Conservation (phyloP, 495 filamentous ascomycete species). For the Cairneyella variabilis region DNA sequence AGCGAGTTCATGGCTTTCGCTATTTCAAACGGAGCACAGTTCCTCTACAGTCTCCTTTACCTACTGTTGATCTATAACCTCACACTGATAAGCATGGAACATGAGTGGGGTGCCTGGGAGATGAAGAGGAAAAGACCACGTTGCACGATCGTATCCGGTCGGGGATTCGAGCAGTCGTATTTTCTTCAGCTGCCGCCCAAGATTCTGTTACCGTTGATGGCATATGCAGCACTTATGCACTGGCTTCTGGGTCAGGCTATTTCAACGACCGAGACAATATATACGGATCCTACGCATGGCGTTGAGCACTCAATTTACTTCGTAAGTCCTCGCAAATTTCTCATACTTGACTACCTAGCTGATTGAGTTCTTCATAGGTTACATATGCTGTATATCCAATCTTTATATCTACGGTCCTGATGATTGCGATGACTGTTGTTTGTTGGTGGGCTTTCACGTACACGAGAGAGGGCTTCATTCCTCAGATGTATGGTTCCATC, state of each 20-base stretch:
- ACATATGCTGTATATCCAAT: slow-evolving; percentile 15
- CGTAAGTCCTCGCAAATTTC: neutral
- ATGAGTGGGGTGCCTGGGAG: slow-evolving; percentile 13
- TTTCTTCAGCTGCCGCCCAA: slow-evolving; percentile 7
- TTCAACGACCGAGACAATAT: slow-evolving; percentile 13
- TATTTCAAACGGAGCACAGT: slow-evolving; percentile 14
- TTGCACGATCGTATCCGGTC: slow-evolving; percentile 5
- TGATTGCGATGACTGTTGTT: slow-evolving; percentile 10
- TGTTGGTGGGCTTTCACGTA: slow-evolving; percentile 16
- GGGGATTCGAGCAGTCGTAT: slow-evolving; percentile 11
- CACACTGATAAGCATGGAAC: slow-evolving; percentile 14
- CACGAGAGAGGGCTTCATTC: slow-evolving; percentile 12
- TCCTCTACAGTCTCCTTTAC: slow-evolving; percentile 12
- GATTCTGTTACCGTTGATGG: slow-evolving; percentile 9
- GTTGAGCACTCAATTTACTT: slow-evolving; percentile 11
- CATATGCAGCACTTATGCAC: slow-evolving; percentile 10
- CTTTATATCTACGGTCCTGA: slow-evolving; percentile 5
- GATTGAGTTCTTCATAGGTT: neutral
- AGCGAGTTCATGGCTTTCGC: slow-evolving; percentile 12
- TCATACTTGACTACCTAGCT: neutral
- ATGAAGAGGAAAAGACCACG: neutral
- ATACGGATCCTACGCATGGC: slow-evolving; percentile 8
- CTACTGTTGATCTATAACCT: slow-evolving; percentile 15
- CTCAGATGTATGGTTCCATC: slow-evolving; percentile 7
- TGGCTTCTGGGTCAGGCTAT: slow-evolving; percentile 13